Percentiles rank a stretch among this genome's conserved stretches.
Conservation (phyloP, 2,329 filamentous ascomycete genomes). For the Amphichorda felina region DNA sequence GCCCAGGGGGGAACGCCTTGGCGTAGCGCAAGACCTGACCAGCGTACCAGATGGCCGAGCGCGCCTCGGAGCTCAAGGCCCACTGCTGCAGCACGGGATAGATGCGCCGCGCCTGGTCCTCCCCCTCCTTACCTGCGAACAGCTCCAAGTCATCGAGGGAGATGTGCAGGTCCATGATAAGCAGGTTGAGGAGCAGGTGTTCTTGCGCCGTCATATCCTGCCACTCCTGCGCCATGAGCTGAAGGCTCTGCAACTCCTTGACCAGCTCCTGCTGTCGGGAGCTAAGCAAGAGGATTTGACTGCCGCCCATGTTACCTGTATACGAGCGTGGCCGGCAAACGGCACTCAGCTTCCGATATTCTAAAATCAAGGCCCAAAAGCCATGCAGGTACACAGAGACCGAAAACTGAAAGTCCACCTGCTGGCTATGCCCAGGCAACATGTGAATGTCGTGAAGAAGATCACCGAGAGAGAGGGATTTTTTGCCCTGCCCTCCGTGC, state of each 20-base stretch:
- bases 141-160: slow-evolving; percentile 54
- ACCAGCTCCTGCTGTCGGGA: slow-evolving; percentile 52
- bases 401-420: slow-evolving; percentile 43
- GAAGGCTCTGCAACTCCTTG: slow-evolving; percentile 39
- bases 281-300: slow-evolving; percentile 32
- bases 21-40: slow-evolving; percentile 54
- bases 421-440: slow-evolving; percentile 32
- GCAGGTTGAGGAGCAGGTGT: slow-evolving; percentile 35
- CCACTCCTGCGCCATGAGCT: slow-evolving; percentile 28
- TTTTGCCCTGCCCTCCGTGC: slow-evolving; percentile 21
- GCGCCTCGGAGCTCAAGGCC: slow-evolving; percentile 40
- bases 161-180: slow-evolving; percentile 53
- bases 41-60: slow-evolving; percentile 55
- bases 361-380: slow-evolving; percentile 53
- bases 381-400: slow-evolving; percentile 51
- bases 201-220: slow-evolving; percentile 32
- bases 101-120: slow-evolving; percentile 49
- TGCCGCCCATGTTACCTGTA: slow-evolving; percentile 21
- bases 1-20: slow-evolving; percentile 36
- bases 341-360: slow-evolving; percentile 49
- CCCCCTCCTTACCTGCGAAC: slow-evolving; percentile 55
- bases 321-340: slow-evolving; percentile 35
- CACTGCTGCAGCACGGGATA: slow-evolving; percentile 48
- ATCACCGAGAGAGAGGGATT: slow-evolving; percentile 38
- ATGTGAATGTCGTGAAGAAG: slow-evolving; percentile 43